Evolutionary conservation across 2,329 filamentous ascomycete genomes (phyloP).

Genomic region (Aspergillus caelatus): DNA sequence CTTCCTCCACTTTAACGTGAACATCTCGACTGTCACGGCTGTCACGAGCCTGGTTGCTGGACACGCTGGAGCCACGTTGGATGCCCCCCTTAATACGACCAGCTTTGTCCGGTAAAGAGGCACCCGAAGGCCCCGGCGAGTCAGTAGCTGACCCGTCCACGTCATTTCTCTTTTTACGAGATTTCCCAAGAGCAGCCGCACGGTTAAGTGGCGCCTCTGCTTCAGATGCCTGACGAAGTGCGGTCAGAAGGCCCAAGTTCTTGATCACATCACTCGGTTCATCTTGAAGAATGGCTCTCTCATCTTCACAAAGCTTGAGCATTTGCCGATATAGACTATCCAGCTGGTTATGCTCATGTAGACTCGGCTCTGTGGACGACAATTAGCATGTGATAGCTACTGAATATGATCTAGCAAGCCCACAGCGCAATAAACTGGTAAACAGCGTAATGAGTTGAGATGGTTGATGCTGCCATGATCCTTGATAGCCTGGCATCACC

Average conservation of each 20-base stretch:
- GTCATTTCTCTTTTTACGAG: conserved; percentile 50
- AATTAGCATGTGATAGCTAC: conserved; percentile 17
- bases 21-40: conserved; percentile 39
- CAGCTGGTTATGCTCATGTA: conserved; percentile 47
- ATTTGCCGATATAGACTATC: conserved; percentile 51
- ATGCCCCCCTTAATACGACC: conserved; percentile 46
- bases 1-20: conserved; percentile 48
- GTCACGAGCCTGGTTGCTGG: conserved; percentile 44
- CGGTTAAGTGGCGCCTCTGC: conserved; percentile 46
- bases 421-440: neutral
- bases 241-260: conserved; percentile 52
- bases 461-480: neutral
- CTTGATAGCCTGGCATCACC: neutral
- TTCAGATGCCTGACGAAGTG: conserved; percentile 52
- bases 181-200: conserved; percentile 43
- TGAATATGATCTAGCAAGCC: neutral
- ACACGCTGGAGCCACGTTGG: conserved; percentile 47
- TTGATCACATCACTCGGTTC: conserved; percentile 56
- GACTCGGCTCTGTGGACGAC: conserved; percentile 33
- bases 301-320: conserved; percentile 51
- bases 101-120: conserved; percentile 43
- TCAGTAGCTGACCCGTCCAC: conserved; percentile 48
- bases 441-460: neutral
- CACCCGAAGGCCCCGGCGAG: conserved; percentile 48
- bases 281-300: conserved; percentile 50